phyloP scores from a whole-genome alignment of 306 rosid genomes.

The Alnus glutinosa region DNA sequence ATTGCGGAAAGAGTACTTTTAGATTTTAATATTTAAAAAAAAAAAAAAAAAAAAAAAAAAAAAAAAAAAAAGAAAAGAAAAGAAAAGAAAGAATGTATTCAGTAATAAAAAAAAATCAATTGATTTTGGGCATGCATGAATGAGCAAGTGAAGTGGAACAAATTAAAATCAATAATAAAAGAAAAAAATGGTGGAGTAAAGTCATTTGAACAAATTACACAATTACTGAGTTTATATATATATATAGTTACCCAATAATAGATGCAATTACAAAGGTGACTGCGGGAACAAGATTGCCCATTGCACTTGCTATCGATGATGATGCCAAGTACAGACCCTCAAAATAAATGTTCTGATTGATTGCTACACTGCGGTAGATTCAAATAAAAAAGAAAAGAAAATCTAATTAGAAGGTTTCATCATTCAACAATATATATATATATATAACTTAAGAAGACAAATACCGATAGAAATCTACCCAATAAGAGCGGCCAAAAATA shows the following conservation, averaged over 20 bases:
- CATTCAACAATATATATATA: not conserved
- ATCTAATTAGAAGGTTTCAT: not conserved
- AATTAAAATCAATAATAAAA: too few species aligned
- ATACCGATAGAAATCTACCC: constrained; percentile 37
- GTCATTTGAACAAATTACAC: too few species aligned
- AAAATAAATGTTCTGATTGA: constrained; percentile 42
- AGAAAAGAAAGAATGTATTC: too few species aligned
- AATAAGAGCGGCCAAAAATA: constrained; percentile 48
- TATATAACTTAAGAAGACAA: not conserved
- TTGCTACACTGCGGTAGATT: constrained; percentile 30
- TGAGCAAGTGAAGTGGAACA: too few species aligned
- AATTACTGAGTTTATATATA: not conserved
- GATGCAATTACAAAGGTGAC: constrained; percentile 57
- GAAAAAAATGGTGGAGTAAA: too few species aligned
- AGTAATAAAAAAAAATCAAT: too few species aligned
- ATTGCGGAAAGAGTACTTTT: too few species aligned
- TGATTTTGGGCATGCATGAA: too few species aligned
- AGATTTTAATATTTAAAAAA: too few species aligned
- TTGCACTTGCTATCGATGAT: constrained; percentile 53
- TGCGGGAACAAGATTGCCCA: constrained; percentile 57
- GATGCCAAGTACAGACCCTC: constrained; percentile 53
- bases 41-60: too few species aligned
- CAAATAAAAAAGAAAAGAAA: not conserved
- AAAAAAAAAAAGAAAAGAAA: too few species aligned
- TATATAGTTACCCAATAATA: constrained; percentile 38